These are phyloP conservation scores for Coemansia sp. DNA, from an alignment of 192 early-diverging fungal genomes.

Conservation along the genomic window DNA sequence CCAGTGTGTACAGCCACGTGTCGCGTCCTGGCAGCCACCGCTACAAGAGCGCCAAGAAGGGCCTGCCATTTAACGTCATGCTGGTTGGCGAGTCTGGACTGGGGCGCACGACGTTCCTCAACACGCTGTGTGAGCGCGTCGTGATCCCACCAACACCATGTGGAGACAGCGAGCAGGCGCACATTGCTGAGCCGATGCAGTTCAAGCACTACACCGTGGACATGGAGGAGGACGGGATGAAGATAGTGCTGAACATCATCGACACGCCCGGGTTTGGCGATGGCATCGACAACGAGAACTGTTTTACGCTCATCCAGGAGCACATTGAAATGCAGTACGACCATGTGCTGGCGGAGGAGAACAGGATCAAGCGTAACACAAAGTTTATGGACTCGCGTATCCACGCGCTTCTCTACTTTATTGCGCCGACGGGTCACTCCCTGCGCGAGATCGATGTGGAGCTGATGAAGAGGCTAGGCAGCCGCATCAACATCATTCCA, in stretches of 20 bases:
- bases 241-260: slow-evolving; percentile 93
- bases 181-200: slow-evolving; percentile 81
- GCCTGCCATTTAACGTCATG: slow-evolving; percentile 96
- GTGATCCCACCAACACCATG: slow-evolving; percentile 67
- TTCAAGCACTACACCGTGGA: slow-evolving; percentile 90
- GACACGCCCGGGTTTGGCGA: slow-evolving; percentile 99
- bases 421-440: slow-evolving; percentile 94
- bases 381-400: slow-evolving; percentile 95
- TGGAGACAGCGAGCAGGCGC: slow-evolving; percentile 69
- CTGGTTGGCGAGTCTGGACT: slow-evolving; percentile 90
- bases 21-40: slow-evolving; percentile 59
- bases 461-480: slow-evolving; percentile 87
- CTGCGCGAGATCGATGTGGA: slow-evolving; percentile 95
- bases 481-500: slow-evolving; percentile 93
- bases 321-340: slow-evolving; percentile 96
- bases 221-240: slow-evolving; percentile 97
- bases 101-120: slow-evolving; percentile 98
- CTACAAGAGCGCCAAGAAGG: slow-evolving; percentile 95
- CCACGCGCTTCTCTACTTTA: slow-evolving; percentile 97
- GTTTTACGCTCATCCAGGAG: slow-evolving; percentile 87
- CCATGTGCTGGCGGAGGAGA: slow-evolving; percentile 87
- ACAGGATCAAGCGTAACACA: slow-evolving; percentile 77
- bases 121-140: slow-evolving; percentile 88
- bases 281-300: slow-evolving; percentile 90
- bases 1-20: slow-evolving; percentile 50